Evolutionary conservation across 2,329 filamentous ascomycete genomes (phyloP).

Genomic region (Onygenales sp.): DNA sequence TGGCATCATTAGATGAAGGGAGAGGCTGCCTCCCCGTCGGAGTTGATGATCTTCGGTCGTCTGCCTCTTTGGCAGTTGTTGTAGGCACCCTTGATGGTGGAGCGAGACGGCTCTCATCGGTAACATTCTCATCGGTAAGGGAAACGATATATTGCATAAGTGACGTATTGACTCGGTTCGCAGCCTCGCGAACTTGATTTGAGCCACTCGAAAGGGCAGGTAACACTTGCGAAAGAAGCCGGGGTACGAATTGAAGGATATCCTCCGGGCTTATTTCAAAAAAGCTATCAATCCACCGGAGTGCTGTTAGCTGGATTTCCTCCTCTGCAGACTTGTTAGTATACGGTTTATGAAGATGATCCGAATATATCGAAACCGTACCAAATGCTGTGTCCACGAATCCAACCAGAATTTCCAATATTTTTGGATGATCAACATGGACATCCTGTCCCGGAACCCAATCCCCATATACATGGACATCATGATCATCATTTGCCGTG

Average conservation of each 20-base stretch:
- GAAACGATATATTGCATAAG: conserved; percentile 93
- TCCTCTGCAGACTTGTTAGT: conserved; percentile 53
- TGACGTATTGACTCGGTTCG: conserved; percentile 78
- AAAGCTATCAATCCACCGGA: conserved; percentile 93
- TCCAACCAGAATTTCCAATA: conserved; percentile 81
- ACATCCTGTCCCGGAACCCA: conserved; percentile 98
- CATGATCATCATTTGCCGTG: conserved; percentile 46
- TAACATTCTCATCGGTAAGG: conserved; percentile 59
- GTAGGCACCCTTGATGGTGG: conserved; percentile 33
- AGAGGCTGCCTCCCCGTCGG: conserved; percentile 17
- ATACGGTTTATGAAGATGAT: not conserved
- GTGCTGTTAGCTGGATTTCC: conserved; percentile 79
- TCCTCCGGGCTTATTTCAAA: conserved; percentile 97
- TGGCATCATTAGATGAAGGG: conserved; percentile 18
- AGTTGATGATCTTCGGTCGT: conserved; percentile 35
- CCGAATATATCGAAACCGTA: conserved; percentile 31
- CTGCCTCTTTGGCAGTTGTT: conserved; percentile 26
- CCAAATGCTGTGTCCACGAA: conserved; percentile 77
- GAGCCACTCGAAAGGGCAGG: conserved; percentile 89
- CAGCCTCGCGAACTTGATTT: conserved; percentile 79
- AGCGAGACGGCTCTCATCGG: conserved; percentile 29
- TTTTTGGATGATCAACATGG: conserved; percentile 83
- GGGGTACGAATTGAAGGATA: conserved; percentile 87
- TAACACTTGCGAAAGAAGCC: conserved; percentile 80
- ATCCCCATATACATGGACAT: conserved; percentile 66